Conservation (phyloP, 768 basidiomycete genomes). For the Rhodotorula sphaerocarpa region DNA sequence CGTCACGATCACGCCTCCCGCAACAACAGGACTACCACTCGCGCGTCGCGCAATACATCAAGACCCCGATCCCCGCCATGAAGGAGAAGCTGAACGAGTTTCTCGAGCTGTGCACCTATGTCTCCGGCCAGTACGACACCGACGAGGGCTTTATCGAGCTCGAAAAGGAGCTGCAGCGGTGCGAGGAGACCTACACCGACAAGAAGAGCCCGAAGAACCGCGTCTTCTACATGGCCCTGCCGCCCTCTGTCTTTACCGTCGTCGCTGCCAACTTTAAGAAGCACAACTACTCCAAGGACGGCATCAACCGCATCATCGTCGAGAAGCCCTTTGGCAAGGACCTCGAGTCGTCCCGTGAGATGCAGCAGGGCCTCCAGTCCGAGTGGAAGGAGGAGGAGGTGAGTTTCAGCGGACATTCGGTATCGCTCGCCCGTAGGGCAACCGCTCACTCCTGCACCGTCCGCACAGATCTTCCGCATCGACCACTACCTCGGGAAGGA, state of each 20-base stretch:
- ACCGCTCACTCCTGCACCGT: neutral
- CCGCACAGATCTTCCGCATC: conserved; percentile 72
- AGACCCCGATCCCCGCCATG: conserved; percentile 56
- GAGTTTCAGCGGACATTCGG: conserved; percentile 1
- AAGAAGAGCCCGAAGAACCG: conserved; percentile 59
- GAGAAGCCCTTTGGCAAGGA: conserved; percentile 99
- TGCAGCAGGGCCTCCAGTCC: conserved; percentile 68
- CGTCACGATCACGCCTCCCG: too few relatives aligned
- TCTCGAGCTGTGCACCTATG: conserved; percentile 68
- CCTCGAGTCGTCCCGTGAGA: conserved; percentile 67
- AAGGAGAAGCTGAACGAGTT: conserved; percentile 67
- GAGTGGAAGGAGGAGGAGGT: conserved; percentile 86
- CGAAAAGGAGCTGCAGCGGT: conserved; percentile 63
- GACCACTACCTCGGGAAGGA: conserved; percentile 99
- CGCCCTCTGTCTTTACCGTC: conserved; percentile 89
- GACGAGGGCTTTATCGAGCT: conserved; percentile 67
- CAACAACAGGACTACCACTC: conserved; percentile 56
- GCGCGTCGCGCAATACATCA: conserved; percentile 77
- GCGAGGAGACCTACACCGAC: conserved; percentile 71
- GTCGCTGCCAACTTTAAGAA: conserved; percentile 76
- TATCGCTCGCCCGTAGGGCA: neutral
- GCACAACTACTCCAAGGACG: conserved; percentile 64
- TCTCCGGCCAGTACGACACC: conserved; percentile 83
- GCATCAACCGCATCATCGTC: conserved; percentile 84
- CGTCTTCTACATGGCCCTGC: conserved; percentile 92